These are phyloP conservation scores for Calonectria montana DNA, from an alignment of 2,329 filamentous ascomycete species.

Conservation along the genomic window DNA sequence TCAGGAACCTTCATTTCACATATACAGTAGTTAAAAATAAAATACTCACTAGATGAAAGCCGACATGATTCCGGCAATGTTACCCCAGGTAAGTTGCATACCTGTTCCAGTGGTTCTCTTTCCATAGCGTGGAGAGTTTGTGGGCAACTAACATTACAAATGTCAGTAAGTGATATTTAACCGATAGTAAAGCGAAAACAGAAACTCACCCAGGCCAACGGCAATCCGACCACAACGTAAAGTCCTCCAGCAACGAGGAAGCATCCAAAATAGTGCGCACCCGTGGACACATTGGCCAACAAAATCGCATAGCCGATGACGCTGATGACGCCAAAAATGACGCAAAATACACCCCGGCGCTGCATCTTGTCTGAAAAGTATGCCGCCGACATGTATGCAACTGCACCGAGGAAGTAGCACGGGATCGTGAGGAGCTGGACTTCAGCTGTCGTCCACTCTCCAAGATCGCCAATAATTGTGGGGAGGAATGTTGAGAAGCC, in stretches of 20 bases:
- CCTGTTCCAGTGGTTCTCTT: constrained; percentile 80
- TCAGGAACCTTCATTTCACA: constrained; percentile 17
- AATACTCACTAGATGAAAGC: constrained; percentile 69
- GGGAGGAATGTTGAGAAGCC: constrained; percentile 83
- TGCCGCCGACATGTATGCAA: constrained; percentile 74
- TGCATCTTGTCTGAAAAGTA: constrained; percentile 76
- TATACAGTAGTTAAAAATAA: neutral
- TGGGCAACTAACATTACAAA: constrained; percentile 58
- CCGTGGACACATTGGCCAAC: constrained; percentile 68
- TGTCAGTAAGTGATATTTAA: neutral
- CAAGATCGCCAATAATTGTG: constrained; percentile 79
- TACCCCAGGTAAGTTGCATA: constrained; percentile 77
- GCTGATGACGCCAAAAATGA: constrained; percentile 71
- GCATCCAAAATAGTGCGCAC: constrained; percentile 79
- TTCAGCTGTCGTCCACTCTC: constrained; percentile 70
- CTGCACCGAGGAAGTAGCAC: constrained; percentile 78
- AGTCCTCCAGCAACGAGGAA: constrained; percentile 81
- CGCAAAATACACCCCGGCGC: constrained; percentile 72
- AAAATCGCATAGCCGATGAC: constrained; percentile 77
- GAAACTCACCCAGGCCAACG: constrained; percentile 62
- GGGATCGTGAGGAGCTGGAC: constrained; percentile 83
- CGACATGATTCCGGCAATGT: constrained; percentile 78
- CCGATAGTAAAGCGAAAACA: neutral
- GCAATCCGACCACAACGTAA: constrained; percentile 70
- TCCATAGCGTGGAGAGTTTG: constrained; percentile 79